These are phyloP conservation scores for Oryza australiensis DNA, from an alignment of 176 grass and related monocot genomes.

Conservation along the genomic window DNA sequence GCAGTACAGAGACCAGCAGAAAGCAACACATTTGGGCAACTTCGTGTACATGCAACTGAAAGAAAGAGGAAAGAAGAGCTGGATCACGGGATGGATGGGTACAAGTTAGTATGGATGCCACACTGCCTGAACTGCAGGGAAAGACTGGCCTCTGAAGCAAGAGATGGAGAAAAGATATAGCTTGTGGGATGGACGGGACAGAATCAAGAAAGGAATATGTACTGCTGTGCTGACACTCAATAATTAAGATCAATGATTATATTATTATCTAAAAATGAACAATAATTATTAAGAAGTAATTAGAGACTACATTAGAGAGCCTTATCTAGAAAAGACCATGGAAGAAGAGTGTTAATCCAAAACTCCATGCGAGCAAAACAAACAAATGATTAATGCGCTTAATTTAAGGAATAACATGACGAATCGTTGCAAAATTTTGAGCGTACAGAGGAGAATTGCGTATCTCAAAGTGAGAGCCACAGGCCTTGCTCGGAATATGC, in stretches of 20 bases:
- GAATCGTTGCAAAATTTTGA: constrained; percentile 1
- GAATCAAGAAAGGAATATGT: constrained; percentile 50
- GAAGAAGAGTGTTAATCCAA: not conserved
- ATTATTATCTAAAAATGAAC: not conserved
- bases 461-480: not conserved
- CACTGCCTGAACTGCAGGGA: not conserved
- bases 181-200: not conserved
- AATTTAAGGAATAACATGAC: not conserved
- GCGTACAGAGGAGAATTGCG: not conserved
- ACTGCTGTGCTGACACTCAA: constrained; percentile 11
- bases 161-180: constrained; percentile 5
- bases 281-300: not conserved
- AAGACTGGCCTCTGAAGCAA: constrained; percentile 2
- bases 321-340: not conserved
- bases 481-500: not conserved
- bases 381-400: not conserved
- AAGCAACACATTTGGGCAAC: constrained; percentile 29
- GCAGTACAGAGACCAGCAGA: constrained; percentile 19
- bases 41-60: constrained; percentile 16
- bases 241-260: not conserved
- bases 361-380: not conserved
- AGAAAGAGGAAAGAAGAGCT: not conserved
- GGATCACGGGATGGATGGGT: not conserved
- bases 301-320: not conserved
- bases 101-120: not conserved